phyloP scores from a whole-genome alignment of 495 filamentous ascomycete genomes.

The Podospora appendiculata region DNA sequence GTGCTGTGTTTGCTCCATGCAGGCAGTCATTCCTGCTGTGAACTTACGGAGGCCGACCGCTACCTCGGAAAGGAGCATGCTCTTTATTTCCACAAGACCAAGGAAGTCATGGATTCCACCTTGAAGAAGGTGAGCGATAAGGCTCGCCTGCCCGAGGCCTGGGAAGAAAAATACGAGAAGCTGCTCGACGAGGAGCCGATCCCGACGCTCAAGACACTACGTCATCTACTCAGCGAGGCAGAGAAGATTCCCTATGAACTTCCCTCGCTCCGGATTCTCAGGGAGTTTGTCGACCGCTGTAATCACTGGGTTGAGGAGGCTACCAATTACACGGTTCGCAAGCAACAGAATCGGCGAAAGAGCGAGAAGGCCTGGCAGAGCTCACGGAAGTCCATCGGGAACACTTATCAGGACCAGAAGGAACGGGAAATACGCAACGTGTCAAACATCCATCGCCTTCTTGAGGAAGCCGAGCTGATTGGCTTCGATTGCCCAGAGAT shows the following conservation, averaged over 20 bases:
- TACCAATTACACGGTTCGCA: conserved; percentile 91
- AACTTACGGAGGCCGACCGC: conserved; percentile 49
- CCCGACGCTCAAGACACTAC: conserved; percentile 79
- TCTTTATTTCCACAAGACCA: conserved; percentile 66
- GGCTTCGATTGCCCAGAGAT: conserved; percentile 96
- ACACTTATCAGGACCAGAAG: conserved; percentile 62
- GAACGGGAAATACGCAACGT: conserved; percentile 88
- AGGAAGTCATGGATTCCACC: conserved; percentile 56
- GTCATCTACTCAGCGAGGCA: conserved; percentile 81
- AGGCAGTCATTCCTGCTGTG: conserved; percentile 72
- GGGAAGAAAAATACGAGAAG: conserved; percentile 85
- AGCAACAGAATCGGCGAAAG: conserved; percentile 97
- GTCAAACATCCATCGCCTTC: conserved; percentile 78
- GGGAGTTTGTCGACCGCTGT: conserved; percentile 85
- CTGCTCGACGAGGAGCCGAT: conserved; percentile 72
- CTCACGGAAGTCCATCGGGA: conserved; percentile 58
- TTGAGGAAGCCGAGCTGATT: conserved; percentile 77
- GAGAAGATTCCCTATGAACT: conserved; percentile 95
- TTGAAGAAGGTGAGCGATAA: conserved; percentile 79
- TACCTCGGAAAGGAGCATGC: conserved; percentile 56
- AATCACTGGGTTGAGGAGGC: conserved; percentile 99
- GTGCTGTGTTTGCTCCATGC: conserved; percentile 73
- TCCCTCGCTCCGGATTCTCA: conserved; percentile 72
- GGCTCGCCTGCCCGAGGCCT: conserved; percentile 75
- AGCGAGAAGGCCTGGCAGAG: conserved; percentile 89